A percentile compares a stretch with the other conserved stretches of the same genome.
phyloP scores from a whole-genome alignment of 305 asterid species.

The Fraxinus sp. region DNA sequence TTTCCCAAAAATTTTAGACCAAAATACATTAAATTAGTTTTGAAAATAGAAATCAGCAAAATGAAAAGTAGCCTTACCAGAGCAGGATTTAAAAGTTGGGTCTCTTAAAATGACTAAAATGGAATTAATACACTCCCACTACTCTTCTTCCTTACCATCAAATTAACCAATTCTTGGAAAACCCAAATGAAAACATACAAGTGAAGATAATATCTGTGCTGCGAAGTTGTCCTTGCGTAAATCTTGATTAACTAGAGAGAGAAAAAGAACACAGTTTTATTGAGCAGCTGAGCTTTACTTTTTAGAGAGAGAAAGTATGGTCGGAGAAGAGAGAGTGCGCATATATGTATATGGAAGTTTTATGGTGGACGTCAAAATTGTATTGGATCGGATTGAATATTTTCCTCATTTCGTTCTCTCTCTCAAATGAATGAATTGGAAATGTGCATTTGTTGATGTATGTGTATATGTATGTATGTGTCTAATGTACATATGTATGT shows the following conservation, averaged over 20 bases:
- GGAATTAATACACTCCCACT: background rate
- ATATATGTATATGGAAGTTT: conserved; percentile 23
- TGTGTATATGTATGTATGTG: background rate
- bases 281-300: conserved; percentile 32
- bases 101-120: conserved; percentile 30
- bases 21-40: conserved; percentile 9
- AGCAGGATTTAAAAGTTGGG: conserved; percentile 31
- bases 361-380: conserved; percentile 59
- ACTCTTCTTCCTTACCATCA: conserved; percentile 15
- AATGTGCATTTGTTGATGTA: background rate
- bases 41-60: background rate
- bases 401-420: conserved; percentile 26
- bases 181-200: conserved; percentile 22
- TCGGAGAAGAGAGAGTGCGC: conserved; percentile 25
- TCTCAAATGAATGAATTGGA: conserved; percentile 26
- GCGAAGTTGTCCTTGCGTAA: conserved; percentile 23
- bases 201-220: background rate
- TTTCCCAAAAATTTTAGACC: background rate
- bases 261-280: conserved; percentile 27
- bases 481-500: too few relatives aligned
- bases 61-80: conserved; percentile 26
- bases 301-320: conserved; percentile 42
- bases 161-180: background rate
- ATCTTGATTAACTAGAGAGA: conserved; percentile 32
- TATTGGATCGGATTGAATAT: conserved; percentile 46